Base-by-base conservation (phyloP, 2,329 filamentous ascomycete species). In the Diaporthe ampelina region DNA sequence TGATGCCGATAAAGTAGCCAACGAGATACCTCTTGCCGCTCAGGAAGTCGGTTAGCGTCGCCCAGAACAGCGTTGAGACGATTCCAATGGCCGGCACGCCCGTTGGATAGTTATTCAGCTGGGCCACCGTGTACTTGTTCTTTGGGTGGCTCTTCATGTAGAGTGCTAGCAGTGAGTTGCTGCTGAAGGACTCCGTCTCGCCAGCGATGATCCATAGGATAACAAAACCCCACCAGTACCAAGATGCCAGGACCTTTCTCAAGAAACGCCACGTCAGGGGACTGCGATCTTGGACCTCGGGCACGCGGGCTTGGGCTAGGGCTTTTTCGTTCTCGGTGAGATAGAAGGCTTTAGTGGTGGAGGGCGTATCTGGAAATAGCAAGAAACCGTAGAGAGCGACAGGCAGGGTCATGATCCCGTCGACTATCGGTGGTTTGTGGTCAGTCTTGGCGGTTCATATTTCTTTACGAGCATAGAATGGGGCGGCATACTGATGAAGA, bases 151-250 rank as follows among this genome's bases (percentile, higher is more conserved):
- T 84, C 77, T 89, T 88, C 80, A 90, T 81, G 78, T 86, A 90
- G 1, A 90, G 82, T 0, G 84, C 82, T 0, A 90, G 81, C 0
- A 94, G 84, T 0, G 89, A 85, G 80, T 94, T 94, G 26, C 88
- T 87, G 70, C 88, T 90, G 81, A 94, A 94, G 0, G 91, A 93
- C 80, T 95, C 93, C 0, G 91, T 92, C 79, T 94, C 91, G 40
- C 92, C 91, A 0, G 92, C 92, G 54, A 94, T 90, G 76, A 93
- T 88, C 91, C 92, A 94, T 0, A 94, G 87, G 6, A 90, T 79
- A 2, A 91, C 87, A 77, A 94, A 93, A 0, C 90, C 91, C 85
- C 91, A 93, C 86, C 89, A 92, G 78, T 91, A 88, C 88, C 89
- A 91, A 0, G 89, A 91, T 0, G 84, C 83, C 13, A 93, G 84